Evolutionary conservation across 116 monocot species (phyloP).

Genomic region (Zostera marina): DNA sequence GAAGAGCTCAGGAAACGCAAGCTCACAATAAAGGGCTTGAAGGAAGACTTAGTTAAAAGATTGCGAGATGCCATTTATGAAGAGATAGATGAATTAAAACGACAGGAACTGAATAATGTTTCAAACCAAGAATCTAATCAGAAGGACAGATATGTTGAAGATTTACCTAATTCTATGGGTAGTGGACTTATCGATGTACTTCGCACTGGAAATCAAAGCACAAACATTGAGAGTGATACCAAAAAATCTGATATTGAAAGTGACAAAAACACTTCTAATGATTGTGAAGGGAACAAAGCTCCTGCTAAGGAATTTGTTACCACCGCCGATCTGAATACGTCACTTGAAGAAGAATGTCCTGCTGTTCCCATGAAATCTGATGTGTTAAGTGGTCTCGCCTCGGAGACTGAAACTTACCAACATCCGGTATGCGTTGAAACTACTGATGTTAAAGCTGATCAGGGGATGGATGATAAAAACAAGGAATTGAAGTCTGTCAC

Average conservation of each 20-base stretch:
- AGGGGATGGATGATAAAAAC: not conserved
- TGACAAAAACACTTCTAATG: constrained; percentile 2
- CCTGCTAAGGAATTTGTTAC: constrained; percentile 1
- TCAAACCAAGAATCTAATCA: constrained; percentile 8
- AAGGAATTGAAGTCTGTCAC: constrained; percentile 6
- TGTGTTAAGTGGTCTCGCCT: not conserved
- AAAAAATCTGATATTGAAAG: constrained; percentile 6
- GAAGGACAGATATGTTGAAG: constrained; percentile 3
- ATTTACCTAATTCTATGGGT: constrained; percentile 1
- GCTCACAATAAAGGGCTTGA: constrained; percentile 56
- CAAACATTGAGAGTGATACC: constrained; percentile 4
- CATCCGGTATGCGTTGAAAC: not conserved
- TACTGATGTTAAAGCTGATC: not conserved
- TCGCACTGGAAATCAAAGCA: constrained; percentile 2
- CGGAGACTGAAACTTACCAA: not conserved
- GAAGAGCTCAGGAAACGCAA: constrained; percentile 70
- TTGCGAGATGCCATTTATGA: constrained; percentile 24
- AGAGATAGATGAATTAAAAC: constrained; percentile 35
- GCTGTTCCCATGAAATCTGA: not conserved
- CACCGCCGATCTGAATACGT: constrained; percentile 4
- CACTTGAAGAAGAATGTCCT: not conserved
- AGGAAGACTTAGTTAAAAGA: constrained; percentile 54
- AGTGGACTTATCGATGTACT: constrained; percentile 1
- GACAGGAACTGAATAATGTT: constrained; percentile 13
- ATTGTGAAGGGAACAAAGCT: constrained; percentile 6